Percentiles rank a stretch among this genome's conserved stretches.
phyloP scores from a whole-genome alignment of 345 rosid genomes.

The Punica granatum region DNA sequence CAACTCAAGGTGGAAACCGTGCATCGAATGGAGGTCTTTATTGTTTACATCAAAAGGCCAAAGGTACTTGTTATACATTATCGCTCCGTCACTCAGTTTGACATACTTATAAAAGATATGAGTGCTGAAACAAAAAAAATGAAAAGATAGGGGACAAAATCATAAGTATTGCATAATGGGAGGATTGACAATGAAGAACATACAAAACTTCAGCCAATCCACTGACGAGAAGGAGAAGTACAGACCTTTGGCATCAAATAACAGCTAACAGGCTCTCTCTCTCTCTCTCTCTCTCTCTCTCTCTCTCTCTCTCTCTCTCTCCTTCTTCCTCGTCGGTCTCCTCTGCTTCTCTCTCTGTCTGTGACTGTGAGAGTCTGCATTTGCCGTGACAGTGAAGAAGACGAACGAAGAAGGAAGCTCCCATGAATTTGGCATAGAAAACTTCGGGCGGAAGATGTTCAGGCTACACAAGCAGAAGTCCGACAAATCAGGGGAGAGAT shows the following conservation, averaged over 20 bases:
- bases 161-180: neutral
- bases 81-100: too few species aligned
- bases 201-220: neutral
- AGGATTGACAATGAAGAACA: neutral
- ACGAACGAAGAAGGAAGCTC: slow-evolving; percentile 1
- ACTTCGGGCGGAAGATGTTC: slow-evolving; percentile 29
- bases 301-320: neutral
- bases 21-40: too few species aligned
- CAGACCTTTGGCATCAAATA: neutral
- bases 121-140: neutral
- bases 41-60: too few species aligned
- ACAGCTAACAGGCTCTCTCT: slow-evolving; percentile 17
- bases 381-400: slow-evolving; percentile 1
- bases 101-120: too few species aligned
- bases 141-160: neutral
- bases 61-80: too few species aligned
- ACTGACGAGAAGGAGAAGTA: slow-evolving; percentile 10
- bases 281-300: slow-evolving; percentile 2
- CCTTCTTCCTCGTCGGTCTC: neutral
- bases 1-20: too few species aligned
- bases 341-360: slow-evolving; percentile 1
- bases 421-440: neutral
- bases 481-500: slow-evolving; percentile 30
- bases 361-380: neutral
- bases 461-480: slow-evolving; percentile 40